Conservation (phyloP, 441 rosid species). For the Raphanus hybrid region DNA sequence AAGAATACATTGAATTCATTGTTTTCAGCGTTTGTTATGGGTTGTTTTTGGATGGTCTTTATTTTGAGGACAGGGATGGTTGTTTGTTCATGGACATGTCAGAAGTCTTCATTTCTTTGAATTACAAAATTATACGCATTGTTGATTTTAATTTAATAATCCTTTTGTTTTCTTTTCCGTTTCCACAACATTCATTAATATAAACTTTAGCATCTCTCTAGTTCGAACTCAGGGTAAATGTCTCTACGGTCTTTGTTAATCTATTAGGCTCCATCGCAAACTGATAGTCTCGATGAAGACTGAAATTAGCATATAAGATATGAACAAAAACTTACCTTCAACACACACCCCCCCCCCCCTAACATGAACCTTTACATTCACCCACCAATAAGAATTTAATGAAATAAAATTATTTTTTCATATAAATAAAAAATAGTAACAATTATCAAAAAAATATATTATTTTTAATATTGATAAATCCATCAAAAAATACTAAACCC, state of each 20-base stretch:
- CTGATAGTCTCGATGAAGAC: neutral
- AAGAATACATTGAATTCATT: slow-evolving; percentile 35
- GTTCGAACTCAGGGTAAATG: neutral
- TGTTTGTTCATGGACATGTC: slow-evolving; percentile 18
- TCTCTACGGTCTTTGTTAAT: neutral
- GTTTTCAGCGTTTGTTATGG: slow-evolving; percentile 2
- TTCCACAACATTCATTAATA: neutral
- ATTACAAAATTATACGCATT: slow-evolving; percentile 7
- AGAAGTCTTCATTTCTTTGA: slow-evolving; percentile 5
- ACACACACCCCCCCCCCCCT: no score
- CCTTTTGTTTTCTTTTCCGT: neutral
- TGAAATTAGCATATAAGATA: neutral
- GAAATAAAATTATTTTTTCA: no score
- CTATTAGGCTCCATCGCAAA: neutral
- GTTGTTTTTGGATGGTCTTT: slow-evolving; percentile 31
- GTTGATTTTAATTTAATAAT: neutral
- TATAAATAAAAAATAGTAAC: no score
- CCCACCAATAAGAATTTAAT: no score
- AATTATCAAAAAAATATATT: no score
- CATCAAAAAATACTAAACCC: no score
- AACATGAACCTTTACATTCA: no score
- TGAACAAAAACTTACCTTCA: no score
- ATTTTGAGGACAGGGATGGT: neutral
- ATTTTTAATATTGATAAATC: no score
- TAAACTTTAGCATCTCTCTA: neutral